phyloP scores from a whole-genome alignment of 2,329 filamentous ascomycete genomes.

The Colletotrichum eremochloae region DNA sequence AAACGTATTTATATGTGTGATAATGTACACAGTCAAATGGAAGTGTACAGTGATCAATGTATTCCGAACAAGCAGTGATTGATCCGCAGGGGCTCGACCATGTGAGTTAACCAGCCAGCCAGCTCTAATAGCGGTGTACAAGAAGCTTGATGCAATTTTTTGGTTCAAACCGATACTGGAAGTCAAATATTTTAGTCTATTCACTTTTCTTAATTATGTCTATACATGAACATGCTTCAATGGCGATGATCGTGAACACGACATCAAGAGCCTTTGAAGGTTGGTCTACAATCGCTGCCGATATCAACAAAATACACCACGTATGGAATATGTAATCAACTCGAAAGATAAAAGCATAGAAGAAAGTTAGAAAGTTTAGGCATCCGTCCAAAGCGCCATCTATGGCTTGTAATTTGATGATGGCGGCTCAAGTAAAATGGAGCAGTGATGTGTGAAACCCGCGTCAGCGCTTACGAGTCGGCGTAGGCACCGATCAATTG shows the following conservation, averaged over 20 bases:
- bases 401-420: neutral
- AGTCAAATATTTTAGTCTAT: neutral
- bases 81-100: neutral
- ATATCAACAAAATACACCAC: neutral
- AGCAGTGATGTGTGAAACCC: neutral
- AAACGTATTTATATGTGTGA: neutral
- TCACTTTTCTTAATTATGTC: neutral
- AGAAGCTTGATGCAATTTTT: neutral
- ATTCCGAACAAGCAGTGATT: neutral
- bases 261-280: neutral
- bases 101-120: neutral
- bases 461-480: slow-evolving; percentile 16
- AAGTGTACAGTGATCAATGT: neutral
- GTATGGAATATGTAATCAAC: neutral
- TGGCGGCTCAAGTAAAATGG: neutral
- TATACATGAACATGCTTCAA: neutral
- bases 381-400: neutral
- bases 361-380: neutral
- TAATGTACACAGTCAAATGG: neutral
- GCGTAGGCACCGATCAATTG: neutral
- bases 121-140: neutral
- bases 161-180: neutral
- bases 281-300: neutral
- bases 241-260: too few relatives aligned
- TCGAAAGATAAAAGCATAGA: neutral